A percentile compares a stretch with the other conserved stretches of the same genome.
phyloP scores from a whole-genome alignment of 2,329 filamentous ascomycete genomes.

The Bipolaris victoriae region DNA sequence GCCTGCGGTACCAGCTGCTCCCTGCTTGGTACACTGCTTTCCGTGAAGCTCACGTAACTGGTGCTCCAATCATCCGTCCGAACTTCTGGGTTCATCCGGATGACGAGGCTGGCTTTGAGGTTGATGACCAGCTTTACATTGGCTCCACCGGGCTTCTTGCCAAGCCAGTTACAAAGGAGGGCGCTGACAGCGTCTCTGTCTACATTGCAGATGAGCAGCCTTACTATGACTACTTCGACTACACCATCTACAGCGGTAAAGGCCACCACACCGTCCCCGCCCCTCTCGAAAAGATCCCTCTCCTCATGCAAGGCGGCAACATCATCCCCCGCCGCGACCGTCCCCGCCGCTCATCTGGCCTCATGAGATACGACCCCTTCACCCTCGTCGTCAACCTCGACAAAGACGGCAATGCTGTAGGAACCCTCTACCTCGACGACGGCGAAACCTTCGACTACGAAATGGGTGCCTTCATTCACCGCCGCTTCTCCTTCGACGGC shows the following conservation, averaged over 20 bases:
- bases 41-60: conserved; percentile 81
- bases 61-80: conserved; percentile 85
- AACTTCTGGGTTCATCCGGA: conserved; percentile 91
- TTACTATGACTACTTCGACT: conserved; percentile 97
- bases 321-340: conserved; percentile 89
- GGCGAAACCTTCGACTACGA: conserved; percentile 91
- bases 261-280: conserved; percentile 76
- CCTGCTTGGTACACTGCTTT: conserved; percentile 98
- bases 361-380: conserved; percentile 96
- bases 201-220: conserved; percentile 88
- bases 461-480: conserved; percentile 85
- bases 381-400: conserved; percentile 81
- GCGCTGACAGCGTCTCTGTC: conserved; percentile 73
- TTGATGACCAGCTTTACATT: conserved; percentile 94
- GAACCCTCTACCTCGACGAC: conserved; percentile 89
- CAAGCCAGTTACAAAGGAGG: conserved; percentile 85
- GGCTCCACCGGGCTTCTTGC: conserved; percentile 87
- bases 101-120: conserved; percentile 82
- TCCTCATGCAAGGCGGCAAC: conserved; percentile 92
- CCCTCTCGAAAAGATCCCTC: conserved; percentile 82
- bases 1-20: conserved; percentile 85
- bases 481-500: conserved; percentile 71
- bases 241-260: conserved; percentile 73
- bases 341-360: conserved; percentile 79
- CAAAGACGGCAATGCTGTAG: conserved; percentile 73